Conservation (phyloP, 108 stramenopile species). For the Bacterosira constricta region DNA sequence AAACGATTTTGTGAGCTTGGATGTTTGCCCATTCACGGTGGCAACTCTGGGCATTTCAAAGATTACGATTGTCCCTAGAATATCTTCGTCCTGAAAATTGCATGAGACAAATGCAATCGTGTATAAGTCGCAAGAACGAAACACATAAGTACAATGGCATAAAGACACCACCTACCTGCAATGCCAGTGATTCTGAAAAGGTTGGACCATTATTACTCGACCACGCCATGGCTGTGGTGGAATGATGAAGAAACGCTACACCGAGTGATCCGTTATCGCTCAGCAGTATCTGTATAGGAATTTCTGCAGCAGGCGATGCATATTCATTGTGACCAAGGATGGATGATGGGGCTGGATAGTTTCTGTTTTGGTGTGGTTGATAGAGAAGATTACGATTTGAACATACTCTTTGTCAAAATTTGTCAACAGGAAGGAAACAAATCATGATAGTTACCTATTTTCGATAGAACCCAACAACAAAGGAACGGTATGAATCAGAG, state of each 20-base stretch:
- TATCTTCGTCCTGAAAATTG: constrained; percentile 36
- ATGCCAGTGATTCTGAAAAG: constrained; percentile 8
- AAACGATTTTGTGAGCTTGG: constrained; percentile 35
- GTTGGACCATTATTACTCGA: neutral
- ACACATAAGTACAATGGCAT: neutral
- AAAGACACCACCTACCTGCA: constrained; percentile 34
- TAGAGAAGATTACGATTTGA: neutral
- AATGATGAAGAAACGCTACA: constrained; percentile 39
- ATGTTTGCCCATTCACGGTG: neutral
- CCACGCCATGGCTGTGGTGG: neutral
- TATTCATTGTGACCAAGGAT: neutral
- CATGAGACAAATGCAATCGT: neutral
- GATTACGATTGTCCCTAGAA: constrained; percentile 52
- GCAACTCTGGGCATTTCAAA: constrained; percentile 44
- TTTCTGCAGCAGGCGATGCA: constrained; percentile 41
- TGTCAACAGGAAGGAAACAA: neutral
- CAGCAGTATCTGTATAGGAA: constrained; percentile 57
- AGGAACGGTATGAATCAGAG: constrained; percentile 32
- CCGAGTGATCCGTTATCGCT: constrained; percentile 54
- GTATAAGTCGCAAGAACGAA: neutral
- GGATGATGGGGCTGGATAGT: neutral
- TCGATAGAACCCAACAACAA: constrained; percentile 9
- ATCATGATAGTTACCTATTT: constrained; percentile 18
- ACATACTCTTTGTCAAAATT: neutral
- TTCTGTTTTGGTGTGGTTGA: neutral